Base-by-base conservation (phyloP, 2,329 filamentous ascomycete genomes). In the Sarocladiaceae sp. region DNA sequence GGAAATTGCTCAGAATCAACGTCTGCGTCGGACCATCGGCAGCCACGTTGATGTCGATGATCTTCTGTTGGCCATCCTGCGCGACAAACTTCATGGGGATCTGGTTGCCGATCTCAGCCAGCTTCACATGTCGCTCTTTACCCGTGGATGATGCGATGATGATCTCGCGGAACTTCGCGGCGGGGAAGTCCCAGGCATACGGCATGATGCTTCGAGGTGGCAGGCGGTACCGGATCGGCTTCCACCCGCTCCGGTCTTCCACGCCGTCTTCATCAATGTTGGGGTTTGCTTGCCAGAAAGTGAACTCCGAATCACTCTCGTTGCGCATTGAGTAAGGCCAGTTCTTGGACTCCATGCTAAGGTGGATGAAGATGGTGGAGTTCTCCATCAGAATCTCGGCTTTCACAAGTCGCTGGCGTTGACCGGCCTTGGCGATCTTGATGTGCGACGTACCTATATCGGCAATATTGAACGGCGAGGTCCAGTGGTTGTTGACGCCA, bases 261-360 rank as follows among this genome's bases (percentile, higher is more conserved):
- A 79, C 78, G 52, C 93, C 92, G 55, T 97, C 92, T 56, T 97
- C 92, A 55, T 96, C 92, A 10, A 96, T 74, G 60, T 93, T 96
- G 4, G 94, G 94, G 62, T 97, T 88, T 17, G 90, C 88, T 68
- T 99, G 94, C 75, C 88, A 96, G 73, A 99, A 99, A 47, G 93
- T 87, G 68, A 97, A 97, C 64, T 97, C 94, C 22, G 87, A 88
- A 62, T 97, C 93, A 63, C 93, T 97, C 72, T 97, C 94, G 64
- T 99, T 99, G 58, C 94, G 87, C 86, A 99, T 97, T 0, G 92
- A 97, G 71, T 94, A 99, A 0, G 94, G 94, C 94, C 94, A 99
- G 64, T 96, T 90, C 68, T 94, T 95, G 5, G 83, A 91, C 71
- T 99, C 94, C 59, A 93, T 77, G 63, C 85, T 94, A 54, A 99